These are phyloP conservation scores for Nymphaea colorata DNA, from an alignment of 164 flowering plant species.

Conservation along the genomic window DNA sequence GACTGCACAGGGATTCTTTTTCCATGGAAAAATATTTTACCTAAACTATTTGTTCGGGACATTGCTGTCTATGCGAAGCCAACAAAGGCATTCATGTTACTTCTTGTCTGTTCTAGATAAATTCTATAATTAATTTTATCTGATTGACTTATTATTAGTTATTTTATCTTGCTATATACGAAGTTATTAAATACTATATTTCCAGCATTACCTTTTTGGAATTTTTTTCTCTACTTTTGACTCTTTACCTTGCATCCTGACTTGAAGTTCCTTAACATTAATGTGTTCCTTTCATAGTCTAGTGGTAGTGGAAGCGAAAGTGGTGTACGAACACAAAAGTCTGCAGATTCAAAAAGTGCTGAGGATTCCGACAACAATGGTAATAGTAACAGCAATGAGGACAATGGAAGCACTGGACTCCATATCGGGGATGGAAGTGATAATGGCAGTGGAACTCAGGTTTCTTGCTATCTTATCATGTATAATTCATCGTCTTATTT, in stretches of 20 bases:
- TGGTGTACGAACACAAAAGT: slow-evolving; percentile 28
- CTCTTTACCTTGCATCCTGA: not conserved
- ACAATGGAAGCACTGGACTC: slow-evolving; percentile 28
- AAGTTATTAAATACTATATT: no score
- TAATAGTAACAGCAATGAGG: slow-evolving; percentile 40
- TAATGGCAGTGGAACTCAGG: slow-evolving; percentile 61
- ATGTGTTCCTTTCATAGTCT: slow-evolving; percentile 22
- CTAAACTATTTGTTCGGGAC: not conserved
- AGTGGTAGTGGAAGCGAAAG: slow-evolving; percentile 79
- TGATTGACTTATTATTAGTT: no score
- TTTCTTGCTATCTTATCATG: slow-evolving; percentile 2
- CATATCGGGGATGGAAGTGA: slow-evolving; percentile 44
- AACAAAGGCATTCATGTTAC: no score
- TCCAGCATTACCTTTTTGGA: not conserved
- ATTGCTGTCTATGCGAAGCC: not conserved
- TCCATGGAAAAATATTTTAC: not conserved
- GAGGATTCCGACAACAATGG: slow-evolving; percentile 31
- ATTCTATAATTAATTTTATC: no score
- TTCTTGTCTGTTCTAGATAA: not conserved
- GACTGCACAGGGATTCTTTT: not conserved
- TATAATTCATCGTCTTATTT: not conserved
- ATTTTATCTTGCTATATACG: no score
- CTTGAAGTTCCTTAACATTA: not conserved
- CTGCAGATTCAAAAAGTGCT: slow-evolving; percentile 24
- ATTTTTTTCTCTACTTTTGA: not conserved